Evolutionary conservation across 495 filamentous ascomycete genomes (phyloP), one percentile per base, ranked within the genome.

Genomic region (Talaromyces nanjingensis): DNA sequence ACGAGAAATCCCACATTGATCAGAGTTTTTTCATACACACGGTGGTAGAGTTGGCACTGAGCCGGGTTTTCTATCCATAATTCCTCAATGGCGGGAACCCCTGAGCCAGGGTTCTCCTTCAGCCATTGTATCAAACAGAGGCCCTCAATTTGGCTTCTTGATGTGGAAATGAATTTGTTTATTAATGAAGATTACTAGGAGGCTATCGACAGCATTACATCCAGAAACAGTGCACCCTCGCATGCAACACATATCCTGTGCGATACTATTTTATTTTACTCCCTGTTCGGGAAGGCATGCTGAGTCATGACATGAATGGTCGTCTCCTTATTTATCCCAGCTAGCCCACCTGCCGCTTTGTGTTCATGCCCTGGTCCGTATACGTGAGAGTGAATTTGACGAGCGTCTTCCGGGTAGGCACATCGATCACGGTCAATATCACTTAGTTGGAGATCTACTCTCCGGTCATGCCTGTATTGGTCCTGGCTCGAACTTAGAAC

Each of bases 401-500:
- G 34, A 39, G 34, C 34, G 34, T 4, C 34, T 39, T 39, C 11
- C 34, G 34, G 34, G 34, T 4, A 14, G 34, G 12, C 9, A 39
- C 34, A 39, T 39, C 34, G 34, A 39, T 39, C 34, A 39, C 12
- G 34, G 34, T 14, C 12, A 39, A 39, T 39, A 4, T 39, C 12
- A 39, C 34, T 39, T 12, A 39, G 9, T 14, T 39, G 34, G 49
- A 54, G n/a, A 54, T 54, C 18, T 54, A 16, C 49, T 54, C 49
- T 54, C 49, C n/a, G 24, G n/a, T 54, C 24, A 54, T 24, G n/a
- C 49, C 49, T 54, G n/a, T 54, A 25, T 54, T 54, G 49, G 49
- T 54, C 49, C 49, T 54, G 49, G 18, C 49, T 54, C n/a, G 49
- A 54, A 54, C 18, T 54, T 25, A 54, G 49, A 54, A 54, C 49